These are phyloP conservation scores for Panellus pusillus DNA, from an alignment of 768 basidiomycete genomes.

Conservation along the genomic window DNA sequence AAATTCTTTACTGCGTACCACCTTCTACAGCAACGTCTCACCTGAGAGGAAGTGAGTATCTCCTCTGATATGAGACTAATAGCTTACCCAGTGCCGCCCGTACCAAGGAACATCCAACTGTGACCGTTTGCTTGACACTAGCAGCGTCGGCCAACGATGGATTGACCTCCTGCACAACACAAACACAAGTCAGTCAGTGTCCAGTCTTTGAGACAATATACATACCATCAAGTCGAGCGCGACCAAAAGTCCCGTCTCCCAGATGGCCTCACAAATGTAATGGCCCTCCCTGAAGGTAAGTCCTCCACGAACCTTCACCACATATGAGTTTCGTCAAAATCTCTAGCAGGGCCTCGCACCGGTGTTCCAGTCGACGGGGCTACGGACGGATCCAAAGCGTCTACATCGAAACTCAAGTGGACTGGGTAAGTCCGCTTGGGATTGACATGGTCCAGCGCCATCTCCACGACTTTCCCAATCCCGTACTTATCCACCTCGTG, in stretches of 20 bases:
- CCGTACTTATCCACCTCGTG: constrained; percentile 90
- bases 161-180: constrained; percentile 78
- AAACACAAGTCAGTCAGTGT: constrained; percentile 3
- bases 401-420: constrained; percentile 96
- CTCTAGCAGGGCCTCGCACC: constrained; percentile 25
- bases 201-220: background rate
- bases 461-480: constrained; percentile 92
- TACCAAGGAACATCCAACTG: constrained; percentile 85
- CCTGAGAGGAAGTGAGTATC: constrained; percentile 30
- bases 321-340: background rate
- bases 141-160: constrained; percentile 81
- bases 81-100: constrained; percentile 76
- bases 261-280: constrained; percentile 91
- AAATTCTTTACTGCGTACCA: constrained; percentile 4
- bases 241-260: constrained; percentile 90
- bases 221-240: constrained; percentile 91
- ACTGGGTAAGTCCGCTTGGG: constrained; percentile 81
- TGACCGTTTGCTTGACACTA: constrained; percentile 84
- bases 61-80: background rate
- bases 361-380: constrained; percentile 97
- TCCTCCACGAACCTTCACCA: constrained; percentile 79
- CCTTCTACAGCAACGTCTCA: constrained; percentile 40
- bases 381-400: constrained; percentile 90
- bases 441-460: constrained; percentile 95
- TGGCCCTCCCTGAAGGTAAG: constrained; percentile 98